These are phyloP conservation scores for Vanrija pseudolonga DNA, from an alignment of 1,284 basidiomycete species.

Conservation along the genomic window DNA sequence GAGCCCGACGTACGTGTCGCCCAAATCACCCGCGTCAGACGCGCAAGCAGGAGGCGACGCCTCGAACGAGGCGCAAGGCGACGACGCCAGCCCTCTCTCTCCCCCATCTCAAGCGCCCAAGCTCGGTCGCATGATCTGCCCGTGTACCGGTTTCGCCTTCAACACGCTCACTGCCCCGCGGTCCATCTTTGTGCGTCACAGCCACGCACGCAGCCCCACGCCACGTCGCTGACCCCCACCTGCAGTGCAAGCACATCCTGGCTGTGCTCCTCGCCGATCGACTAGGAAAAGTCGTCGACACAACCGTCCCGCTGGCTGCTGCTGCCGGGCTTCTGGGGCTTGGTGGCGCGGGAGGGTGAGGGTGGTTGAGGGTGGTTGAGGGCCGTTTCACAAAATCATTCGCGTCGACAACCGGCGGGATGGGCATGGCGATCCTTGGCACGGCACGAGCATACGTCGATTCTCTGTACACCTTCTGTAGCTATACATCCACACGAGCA, in stretches of 20 bases:
- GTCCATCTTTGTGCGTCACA: slow-evolving; percentile 35
- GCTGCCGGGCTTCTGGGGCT: slow-evolving; percentile 29
- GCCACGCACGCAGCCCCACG: not conserved
- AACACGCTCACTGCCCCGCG: slow-evolving; percentile 32
- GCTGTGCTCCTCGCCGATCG: slow-evolving; percentile 34
- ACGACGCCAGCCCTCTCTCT: not conserved
- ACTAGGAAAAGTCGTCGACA: slow-evolving; percentile 23
- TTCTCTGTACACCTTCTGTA: too few species aligned
- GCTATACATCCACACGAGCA: too few species aligned
- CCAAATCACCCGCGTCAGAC: not conserved
- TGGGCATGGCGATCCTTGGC: too few species aligned
- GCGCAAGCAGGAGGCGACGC: too few species aligned
- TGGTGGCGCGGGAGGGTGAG: not conserved
- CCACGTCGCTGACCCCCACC: not conserved
- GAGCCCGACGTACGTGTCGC: not conserved
- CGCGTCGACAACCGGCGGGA: too few species aligned
- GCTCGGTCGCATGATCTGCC: slow-evolving; percentile 33
- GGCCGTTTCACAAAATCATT: too few species aligned
- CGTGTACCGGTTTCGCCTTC: slow-evolving; percentile 42
- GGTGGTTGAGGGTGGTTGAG: not conserved
- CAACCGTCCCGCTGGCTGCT: slow-evolving; percentile 22
- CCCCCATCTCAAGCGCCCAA: not conserved
- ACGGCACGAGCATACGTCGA: too few species aligned
- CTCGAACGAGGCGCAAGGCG: not conserved
- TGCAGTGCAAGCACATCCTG: slow-evolving; percentile 47